Base-by-base conservation (phyloP, 495 filamentous ascomycete species). In the Neurospora sp. region DNA sequence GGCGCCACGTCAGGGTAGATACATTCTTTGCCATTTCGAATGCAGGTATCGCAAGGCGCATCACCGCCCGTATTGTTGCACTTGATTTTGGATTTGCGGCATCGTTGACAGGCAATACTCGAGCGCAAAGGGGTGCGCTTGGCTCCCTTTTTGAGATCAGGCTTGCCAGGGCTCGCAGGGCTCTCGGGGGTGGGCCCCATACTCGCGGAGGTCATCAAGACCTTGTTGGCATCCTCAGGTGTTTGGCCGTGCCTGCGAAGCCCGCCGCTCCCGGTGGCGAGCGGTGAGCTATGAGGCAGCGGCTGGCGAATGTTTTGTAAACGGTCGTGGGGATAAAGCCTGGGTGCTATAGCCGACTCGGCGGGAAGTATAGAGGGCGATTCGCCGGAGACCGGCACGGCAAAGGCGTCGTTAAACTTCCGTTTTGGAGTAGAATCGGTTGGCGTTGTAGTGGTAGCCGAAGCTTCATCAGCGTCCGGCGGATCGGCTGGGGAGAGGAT, bases 21-120 rank as follows among this genome's bases (percentile, higher is more conserved):
- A 80, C 93, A 97, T 72, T 93, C 89, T 78, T 93, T 88, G 62
- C 91, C 90, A 59, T 90, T 90, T 71, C 88, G 87, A 77, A 93
- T 87, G 79, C 93, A 97, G 7, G 91, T 91, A 73, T 91, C 89
- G 82, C 93, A 97, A 31, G 88, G 90, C 23, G 89, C 41, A 69
- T 79, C 89, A 70, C 92, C 92, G 77, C 78, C 79, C 8, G 82
- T 86, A 82, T 97, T 97, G 83, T 93, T 90, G 80, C 86, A 88
- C 84, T 94, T 95, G 81, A 94, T 91, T 80, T 95, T 95, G 80
- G 90, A 92, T 79, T 91, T 90, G 72, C 92, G 88, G 83, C 92
- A 95, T 70, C 89, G 86, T 73, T 88, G 86, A 81, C 92, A 95
- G 75, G 92, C 92, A 75, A 95, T 93, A 75, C 90, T 92, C 69